Base-by-base conservation (phyloP, 441 rosid species). In the Pelargonium australe region DNA sequence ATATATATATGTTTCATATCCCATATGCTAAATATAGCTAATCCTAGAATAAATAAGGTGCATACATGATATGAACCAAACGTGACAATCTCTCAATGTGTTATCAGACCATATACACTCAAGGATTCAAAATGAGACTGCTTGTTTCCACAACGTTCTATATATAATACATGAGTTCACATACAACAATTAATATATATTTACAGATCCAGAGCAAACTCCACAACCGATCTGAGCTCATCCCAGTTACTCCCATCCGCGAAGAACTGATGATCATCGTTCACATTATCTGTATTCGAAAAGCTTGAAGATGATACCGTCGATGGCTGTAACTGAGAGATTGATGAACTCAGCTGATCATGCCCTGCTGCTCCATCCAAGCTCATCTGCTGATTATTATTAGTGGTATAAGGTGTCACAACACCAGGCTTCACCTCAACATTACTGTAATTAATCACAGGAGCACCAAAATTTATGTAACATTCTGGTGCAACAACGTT, bases 141-240 rank as follows among this genome's bases (percentile, higher is more conserved):
- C 3, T 28, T 28, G 31, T 28, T 28, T 28, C 31, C 31, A 28
- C 31, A 28, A 28, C 31, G 31, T 28, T 28, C 3, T 28, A 28
- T 23, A 23, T 23, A 23, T 28, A 2, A 4, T 28, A 28, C 31
- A 44, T 8, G 11, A 44, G 10, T 44, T 44, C 13, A 8, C 3
- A 7, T 6, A 44, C 44, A 41, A 4, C 5, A 41, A 41, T 0
- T 41, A 41, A 43, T 1, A 12, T 51, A 62, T 69, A 74, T 75
- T 77, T 74, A 81, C 79, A 72, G 43, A 73, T 81, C 82, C 7
- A 86, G 73, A 49, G 91, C 90, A 75, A 78, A 84, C 7, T 83
- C 92, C 2, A 89, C 96, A 13, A 81, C 89, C 9, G 96, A 82
- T 71, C 86, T 75, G 45, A 92, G 87, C 78, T 92, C 97, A 73